phyloP scores from a whole-genome alignment of 495 filamentous ascomycete genomes.

The Melanomma pulvis-pyrius region DNA sequence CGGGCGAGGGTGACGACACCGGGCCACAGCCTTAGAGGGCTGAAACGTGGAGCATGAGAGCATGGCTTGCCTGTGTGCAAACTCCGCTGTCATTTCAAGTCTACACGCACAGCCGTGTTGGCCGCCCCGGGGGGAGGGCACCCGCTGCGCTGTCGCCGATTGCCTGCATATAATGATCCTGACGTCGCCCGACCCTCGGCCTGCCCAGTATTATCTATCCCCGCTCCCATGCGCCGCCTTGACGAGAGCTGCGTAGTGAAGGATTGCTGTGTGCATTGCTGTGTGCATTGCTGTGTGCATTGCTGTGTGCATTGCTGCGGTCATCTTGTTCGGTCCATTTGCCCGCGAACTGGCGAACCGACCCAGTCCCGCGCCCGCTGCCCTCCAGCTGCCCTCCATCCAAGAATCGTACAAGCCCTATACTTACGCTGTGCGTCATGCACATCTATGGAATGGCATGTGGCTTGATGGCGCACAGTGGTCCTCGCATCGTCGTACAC shows the following conservation, averaged over 20 bases:
- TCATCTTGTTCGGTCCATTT: slow-evolving; percentile 16
- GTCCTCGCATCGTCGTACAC: slow-evolving; percentile 15
- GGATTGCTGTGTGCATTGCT: slow-evolving; percentile 27
- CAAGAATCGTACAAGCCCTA: not conserved
- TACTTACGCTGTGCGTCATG: slow-evolving; percentile 18
- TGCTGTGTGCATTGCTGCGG: slow-evolving; percentile 33
- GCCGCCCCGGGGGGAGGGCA: not conserved
- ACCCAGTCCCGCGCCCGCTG: slow-evolving; percentile 9
- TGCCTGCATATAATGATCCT: slow-evolving; percentile 30
- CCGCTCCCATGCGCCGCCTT: slow-evolving; percentile 13
- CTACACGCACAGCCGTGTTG: not conserved
- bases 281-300: too few species aligned
- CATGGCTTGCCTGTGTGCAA: slow-evolving; percentile 15
- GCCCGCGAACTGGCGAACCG: slow-evolving; percentile 9
- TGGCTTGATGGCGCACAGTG: slow-evolving; percentile 13
- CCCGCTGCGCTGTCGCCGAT: slow-evolving; percentile 15
- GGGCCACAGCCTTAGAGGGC: slow-evolving; percentile 25
- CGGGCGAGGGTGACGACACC: slow-evolving; percentile 29
- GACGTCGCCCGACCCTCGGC: slow-evolving; percentile 14
- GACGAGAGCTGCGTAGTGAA: slow-evolving; percentile 6
- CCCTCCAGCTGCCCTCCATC: not conserved
- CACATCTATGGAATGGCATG: not conserved
- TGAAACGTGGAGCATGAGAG: slow-evolving; percentile 31
- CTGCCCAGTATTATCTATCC: slow-evolving; percentile 2
- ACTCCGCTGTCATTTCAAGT: slow-evolving; percentile 7